Evolutionary conservation across 768 basidiomycete species (phyloP).

Genomic region (Suillus plorans): DNA sequence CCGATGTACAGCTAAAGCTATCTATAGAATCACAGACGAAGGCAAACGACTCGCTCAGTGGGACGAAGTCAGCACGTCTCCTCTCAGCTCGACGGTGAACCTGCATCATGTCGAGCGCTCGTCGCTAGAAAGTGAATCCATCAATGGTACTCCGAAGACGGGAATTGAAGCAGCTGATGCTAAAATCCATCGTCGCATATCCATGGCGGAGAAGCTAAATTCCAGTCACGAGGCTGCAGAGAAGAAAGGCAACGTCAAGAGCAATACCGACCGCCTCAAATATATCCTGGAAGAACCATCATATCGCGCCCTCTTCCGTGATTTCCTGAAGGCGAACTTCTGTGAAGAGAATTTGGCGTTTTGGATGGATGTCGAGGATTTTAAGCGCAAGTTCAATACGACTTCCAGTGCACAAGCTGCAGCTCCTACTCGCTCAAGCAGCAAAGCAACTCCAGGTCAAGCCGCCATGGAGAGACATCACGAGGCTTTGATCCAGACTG

Average conservation of each 20-base stretch:
- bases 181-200: conserved; percentile 78
- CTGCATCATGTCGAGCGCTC: conserved; percentile 55
- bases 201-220: conserved; percentile 73
- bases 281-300: conserved; percentile 94
- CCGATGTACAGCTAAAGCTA: conserved; percentile 92
- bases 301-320: conserved; percentile 86
- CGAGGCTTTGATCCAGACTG: conserved; percentile 90
- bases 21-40: conserved; percentile 93
- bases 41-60: conserved; percentile 85
- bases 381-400: conserved; percentile 93
- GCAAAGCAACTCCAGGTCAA: conserved; percentile 64
- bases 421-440: conserved; percentile 34
- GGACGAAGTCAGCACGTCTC: conserved; percentile 60
- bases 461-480: conserved; percentile 97
- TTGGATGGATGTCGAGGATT: conserved; percentile 97
- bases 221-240: conserved; percentile 52
- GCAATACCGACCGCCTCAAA: conserved; percentile 86
- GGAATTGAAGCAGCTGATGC: conserved; percentile 43
- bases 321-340: conserved; percentile 91
- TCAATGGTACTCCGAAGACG: conserved; percentile 22
- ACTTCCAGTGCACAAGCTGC: conserved; percentile 87
- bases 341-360: conserved; percentile 98
- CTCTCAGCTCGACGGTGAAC: conserved; percentile 64
- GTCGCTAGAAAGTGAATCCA: conserved; percentile 47
- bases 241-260: conserved; percentile 70